Conservation (phyloP, 192 early-diverging fungal species). For the Umbelopsis sp. region DNA sequence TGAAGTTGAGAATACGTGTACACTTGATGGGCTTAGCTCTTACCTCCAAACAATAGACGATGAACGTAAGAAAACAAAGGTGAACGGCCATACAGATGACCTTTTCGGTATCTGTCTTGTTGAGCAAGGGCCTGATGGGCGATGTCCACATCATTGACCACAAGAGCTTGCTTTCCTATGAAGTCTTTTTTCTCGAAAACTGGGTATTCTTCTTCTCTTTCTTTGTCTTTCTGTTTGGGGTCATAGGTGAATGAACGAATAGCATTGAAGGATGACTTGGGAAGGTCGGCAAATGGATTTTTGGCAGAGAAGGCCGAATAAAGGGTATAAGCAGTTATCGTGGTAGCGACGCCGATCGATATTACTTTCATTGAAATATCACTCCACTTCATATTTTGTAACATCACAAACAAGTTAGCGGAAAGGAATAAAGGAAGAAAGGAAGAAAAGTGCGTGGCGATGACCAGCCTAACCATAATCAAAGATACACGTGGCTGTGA, state of each 20-base stretch:
- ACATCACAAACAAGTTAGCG: too few species aligned
- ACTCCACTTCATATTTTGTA: not conserved
- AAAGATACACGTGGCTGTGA: too few species aligned
- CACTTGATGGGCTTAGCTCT: too few species aligned
- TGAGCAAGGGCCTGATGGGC: not conserved
- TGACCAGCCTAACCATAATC: too few species aligned
- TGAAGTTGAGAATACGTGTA: too few species aligned
- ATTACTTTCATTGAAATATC: not conserved
- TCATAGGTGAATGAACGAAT: not conserved
- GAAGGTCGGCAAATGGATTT: not conserved
- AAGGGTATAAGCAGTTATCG: not conserved
- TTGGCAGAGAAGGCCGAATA: not conserved
- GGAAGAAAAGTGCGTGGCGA: too few species aligned
- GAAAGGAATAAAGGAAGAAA: too few species aligned
- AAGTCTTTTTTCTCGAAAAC: not conserved
- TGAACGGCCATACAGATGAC: not conserved
- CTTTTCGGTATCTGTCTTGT: not conserved
- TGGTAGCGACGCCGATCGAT: not conserved
- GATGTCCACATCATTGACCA: not conserved
- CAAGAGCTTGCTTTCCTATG: not conserved
- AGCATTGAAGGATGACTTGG: not conserved
- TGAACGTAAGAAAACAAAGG: not conserved
- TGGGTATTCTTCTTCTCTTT: not conserved
- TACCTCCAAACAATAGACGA: not conserved
- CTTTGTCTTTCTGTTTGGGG: not conserved